Evolutionary conservation across 306 rosid species (phyloP).

Genomic region (Begonia loranthoides): DNA sequence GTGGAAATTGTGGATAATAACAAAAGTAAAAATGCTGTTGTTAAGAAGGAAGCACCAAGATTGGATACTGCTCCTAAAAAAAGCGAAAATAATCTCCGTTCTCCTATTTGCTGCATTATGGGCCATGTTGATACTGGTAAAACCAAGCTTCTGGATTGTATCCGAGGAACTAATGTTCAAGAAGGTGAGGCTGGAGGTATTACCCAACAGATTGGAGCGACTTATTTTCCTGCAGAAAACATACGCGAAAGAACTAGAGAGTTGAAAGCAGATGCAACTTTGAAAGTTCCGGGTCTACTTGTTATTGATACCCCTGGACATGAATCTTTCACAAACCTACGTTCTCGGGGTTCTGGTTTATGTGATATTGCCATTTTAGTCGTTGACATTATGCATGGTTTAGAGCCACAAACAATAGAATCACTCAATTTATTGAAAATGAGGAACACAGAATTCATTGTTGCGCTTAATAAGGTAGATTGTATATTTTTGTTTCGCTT

Average conservation of each 20-base stretch:
- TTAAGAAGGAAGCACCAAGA: slow-evolving; percentile 14
- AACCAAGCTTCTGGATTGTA: slow-evolving; percentile 88
- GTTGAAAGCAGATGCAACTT: slow-evolving; percentile 86
- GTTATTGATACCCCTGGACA: slow-evolving; percentile 98
- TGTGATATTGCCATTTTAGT: slow-evolving; percentile 95
- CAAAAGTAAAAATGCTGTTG: slow-evolving; percentile 18
- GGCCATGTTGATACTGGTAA: slow-evolving; percentile 98
- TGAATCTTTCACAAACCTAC: slow-evolving; percentile 72
- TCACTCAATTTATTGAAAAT: slow-evolving; percentile 79
- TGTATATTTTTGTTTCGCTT: slow-evolving; percentile 1
- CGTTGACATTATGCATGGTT: slow-evolving; percentile 96
- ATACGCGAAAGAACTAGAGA: slow-evolving; percentile 92
- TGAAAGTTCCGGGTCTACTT: slow-evolving; percentile 82
- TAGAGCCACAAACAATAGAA: slow-evolving; percentile 90
- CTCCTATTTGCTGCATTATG: slow-evolving; percentile 98
- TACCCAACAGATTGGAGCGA: slow-evolving; percentile 97
- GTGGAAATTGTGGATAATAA: slow-evolving; percentile 22
- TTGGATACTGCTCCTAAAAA: slow-evolving; percentile 28
- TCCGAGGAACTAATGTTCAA: slow-evolving; percentile 91
- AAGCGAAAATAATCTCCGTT: slow-evolving; percentile 65
- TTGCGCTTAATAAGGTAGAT: slow-evolving; percentile 78
- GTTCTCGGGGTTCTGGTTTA: slow-evolving; percentile 93
- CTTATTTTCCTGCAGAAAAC: slow-evolving; percentile 86
- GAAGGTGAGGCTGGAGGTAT: slow-evolving; percentile 99
- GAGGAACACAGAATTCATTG: slow-evolving; percentile 92